phyloP scores from a whole-genome alignment of 2,329 filamentous ascomycete species.

The Cordyceps tenuipes region DNA sequence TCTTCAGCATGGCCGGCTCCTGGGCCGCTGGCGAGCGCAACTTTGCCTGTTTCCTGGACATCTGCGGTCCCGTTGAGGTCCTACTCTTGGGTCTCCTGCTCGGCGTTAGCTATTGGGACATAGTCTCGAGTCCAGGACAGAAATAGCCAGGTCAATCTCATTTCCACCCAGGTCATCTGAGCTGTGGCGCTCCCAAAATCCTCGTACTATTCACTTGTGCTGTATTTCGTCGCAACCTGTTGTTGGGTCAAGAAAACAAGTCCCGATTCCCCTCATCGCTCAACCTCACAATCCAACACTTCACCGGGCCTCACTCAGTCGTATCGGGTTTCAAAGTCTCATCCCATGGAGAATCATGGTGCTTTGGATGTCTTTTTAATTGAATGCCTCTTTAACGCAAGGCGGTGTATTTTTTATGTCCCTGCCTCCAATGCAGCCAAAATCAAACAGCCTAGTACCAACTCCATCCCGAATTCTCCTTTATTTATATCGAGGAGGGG shows the following conservation, averaged over 20 bases:
- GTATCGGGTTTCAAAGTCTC: background rate
- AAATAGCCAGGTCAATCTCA: background rate
- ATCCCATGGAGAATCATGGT: constrained; percentile 11
- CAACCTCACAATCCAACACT: background rate
- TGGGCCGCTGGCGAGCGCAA: constrained; percentile 11
- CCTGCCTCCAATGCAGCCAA: constrained; percentile 52
- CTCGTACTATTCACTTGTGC: background rate
- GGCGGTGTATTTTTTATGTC: constrained; percentile 42
- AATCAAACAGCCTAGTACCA: constrained; percentile 55
- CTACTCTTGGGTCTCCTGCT: constrained; percentile 8
- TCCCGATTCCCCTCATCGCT: background rate
- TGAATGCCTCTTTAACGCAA: constrained; percentile 44
- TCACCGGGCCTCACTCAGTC: constrained; percentile 7
- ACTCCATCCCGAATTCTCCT: constrained; percentile 44
- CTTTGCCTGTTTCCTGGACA: constrained; percentile 12
- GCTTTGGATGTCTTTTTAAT: constrained; percentile 41
- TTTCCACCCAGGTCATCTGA: background rate
- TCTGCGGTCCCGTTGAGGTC: constrained; percentile 9
- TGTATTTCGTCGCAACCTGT: background rate
- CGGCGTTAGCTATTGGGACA: constrained; percentile 7
- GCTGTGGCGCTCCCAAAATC: background rate
- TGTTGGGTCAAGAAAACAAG: background rate
- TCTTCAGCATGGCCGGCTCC: constrained; percentile 13
- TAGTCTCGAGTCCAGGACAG: background rate
- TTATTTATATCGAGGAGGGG: constrained; percentile 88